Evolutionary conservation across 2,329 filamentous ascomycete genomes (phyloP), one percentile per base, ranked within the genome.

Genomic region (Colletotrichum siamense): DNA sequence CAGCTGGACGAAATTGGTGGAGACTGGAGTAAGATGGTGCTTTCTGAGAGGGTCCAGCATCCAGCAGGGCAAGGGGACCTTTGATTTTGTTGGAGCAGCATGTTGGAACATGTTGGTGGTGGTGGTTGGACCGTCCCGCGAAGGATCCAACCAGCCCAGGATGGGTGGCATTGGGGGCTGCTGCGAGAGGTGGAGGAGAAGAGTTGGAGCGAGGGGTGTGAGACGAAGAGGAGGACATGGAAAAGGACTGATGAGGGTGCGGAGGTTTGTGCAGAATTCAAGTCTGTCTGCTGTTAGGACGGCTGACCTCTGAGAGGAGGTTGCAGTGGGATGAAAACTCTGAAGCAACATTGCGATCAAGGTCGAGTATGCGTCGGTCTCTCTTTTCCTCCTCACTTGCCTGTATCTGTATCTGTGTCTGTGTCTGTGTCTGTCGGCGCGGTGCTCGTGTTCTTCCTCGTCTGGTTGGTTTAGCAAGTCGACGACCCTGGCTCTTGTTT

Each of bases 81-180:
- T 28, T n/a, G 16, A 61, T 30, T 30, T n/a, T 61, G 61, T 30
- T 28, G 16, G 57, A n/a, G 24, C 28, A 62, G 16, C 57, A 8
- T 69, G 66, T 32, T 62, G 71, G 64, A 69, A 65, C 36, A 44
- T 70, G 68, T 63, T 34, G 44, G 39, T n/a, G 18, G 32, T 66
- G 57, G 44, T 63, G 61, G 72, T 73, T 76, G 59, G 70, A 69
- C 59, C 57, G 39, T 61, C 59, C 44, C 32, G 64, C 44, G 59
- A 69, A 76, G 73, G 73, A 76, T 76, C 69, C 70, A 24, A 69
- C 16, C 66, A 49, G 34, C 61, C 70, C 49, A 57, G 69, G 44
- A 64, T 59, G 65, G 71, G 70, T 76, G 34, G 34, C 64, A 69
- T 76, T 73, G 73, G 73, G 73, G 73, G 73, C 70, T 39, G 64